These are phyloP conservation scores for Brasilioporus rufonigricans DNA, from an alignment of 768 basidiomycete genomes.

Conservation along the genomic window DNA sequence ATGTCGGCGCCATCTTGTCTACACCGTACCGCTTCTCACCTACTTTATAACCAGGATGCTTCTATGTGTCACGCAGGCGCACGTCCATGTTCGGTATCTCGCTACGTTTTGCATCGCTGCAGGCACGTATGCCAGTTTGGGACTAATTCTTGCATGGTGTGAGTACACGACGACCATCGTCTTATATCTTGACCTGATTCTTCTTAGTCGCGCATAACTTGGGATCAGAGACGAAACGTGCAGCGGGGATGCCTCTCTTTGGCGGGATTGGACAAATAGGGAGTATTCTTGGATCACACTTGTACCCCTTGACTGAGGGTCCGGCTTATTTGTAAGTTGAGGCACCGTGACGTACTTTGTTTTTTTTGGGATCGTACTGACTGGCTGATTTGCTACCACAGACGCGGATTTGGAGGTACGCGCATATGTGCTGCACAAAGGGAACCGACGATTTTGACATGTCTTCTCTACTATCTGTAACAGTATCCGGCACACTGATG, in stretches of 20 bases:
- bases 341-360: too few species aligned
- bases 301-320: conserved; percentile 41
- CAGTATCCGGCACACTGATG: conserved; percentile 24
- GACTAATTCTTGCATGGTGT: conserved; percentile 50
- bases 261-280: conserved; percentile 43
- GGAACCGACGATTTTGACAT: neutral
- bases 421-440: neutral
- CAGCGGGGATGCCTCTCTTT: conserved; percentile 41
- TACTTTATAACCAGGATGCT: conserved; percentile 25
- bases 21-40: neutral
- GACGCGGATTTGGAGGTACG: conserved; percentile 4
- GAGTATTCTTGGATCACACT: conserved; percentile 39
- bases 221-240: conserved; percentile 46
- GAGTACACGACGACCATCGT: conserved; percentile 5
- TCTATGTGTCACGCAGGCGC: conserved; percentile 30
- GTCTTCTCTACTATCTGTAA: neutral
- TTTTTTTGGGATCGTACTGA: neutral
- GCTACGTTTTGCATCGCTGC: conserved; percentile 45
- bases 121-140: conserved; percentile 47
- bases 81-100: conserved; percentile 40
- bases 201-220: conserved; percentile 40
- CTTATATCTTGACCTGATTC: neutral
- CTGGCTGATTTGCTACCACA: neutral
- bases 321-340: conserved; percentile 37
- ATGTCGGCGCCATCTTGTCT: conserved; percentile 25